phyloP scores from a whole-genome alignment of 1,284 basidiomycete genomes.

The Boletellus dicymbophilus region DNA sequence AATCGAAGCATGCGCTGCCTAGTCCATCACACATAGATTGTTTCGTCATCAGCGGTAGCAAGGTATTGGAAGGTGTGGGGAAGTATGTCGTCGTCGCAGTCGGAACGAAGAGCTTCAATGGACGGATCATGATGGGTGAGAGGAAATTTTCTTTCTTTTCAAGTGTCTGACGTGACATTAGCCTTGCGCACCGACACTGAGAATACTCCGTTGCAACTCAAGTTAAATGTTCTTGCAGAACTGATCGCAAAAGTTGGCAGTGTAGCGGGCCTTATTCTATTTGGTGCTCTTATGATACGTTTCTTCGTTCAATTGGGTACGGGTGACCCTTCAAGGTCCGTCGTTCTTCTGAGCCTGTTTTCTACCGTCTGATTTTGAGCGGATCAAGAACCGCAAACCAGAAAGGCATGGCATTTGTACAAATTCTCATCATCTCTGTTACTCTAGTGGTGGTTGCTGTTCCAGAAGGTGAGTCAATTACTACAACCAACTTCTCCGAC shows the following conservation, averaged over 20 bases:
- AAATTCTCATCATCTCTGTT: constrained; percentile 94
- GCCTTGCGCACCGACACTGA: constrained; percentile 82
- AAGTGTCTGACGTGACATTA: constrained; percentile 31
- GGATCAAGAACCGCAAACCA: constrained; percentile 63
- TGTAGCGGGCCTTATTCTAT: constrained; percentile 81
- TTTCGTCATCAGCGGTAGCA: constrained; percentile 92
- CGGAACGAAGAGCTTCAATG: constrained; percentile 92
- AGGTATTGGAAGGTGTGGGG: constrained; percentile 95
- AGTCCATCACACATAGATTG: constrained; percentile 75
- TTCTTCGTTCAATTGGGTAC: constrained; percentile 88
- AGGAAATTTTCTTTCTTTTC: constrained; percentile 1
- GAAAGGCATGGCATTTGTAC: constrained; percentile 91
- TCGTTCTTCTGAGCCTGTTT: neutral
- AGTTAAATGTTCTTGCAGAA: constrained; percentile 92
- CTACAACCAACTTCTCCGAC: neutral
- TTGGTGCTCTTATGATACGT: constrained; percentile 87
- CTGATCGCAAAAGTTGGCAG: constrained; percentile 92
- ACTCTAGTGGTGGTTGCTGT: constrained; percentile 97
- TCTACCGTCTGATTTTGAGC: constrained; percentile 1
- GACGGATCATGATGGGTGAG: constrained; percentile 94
- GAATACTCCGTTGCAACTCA: constrained; percentile 91
- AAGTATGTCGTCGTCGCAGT: constrained; percentile 92
- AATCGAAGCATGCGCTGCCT: constrained; percentile 21
- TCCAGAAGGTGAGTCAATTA: constrained; percentile 71
- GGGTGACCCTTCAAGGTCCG: constrained; percentile 49